Conservation (phyloP, 2,329 filamentous ascomycete genomes). For the Metarhizium robertsii region DNA sequence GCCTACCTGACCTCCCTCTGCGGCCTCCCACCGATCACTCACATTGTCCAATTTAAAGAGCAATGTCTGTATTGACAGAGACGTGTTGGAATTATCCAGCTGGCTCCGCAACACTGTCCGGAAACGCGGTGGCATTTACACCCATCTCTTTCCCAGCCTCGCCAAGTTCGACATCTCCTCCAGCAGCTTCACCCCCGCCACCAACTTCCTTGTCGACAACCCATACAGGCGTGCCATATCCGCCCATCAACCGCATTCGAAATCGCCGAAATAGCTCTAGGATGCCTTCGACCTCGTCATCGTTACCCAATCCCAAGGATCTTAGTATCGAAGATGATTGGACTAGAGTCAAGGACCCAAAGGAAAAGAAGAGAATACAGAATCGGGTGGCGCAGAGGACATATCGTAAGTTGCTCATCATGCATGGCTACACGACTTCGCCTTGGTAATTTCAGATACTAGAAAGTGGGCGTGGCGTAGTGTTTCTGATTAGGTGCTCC, state of each 20-base stretch:
- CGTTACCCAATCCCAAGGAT: slow-evolving; percentile 4
- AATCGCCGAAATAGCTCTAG: not conserved
- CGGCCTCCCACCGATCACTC: not conserved
- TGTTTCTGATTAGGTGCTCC: not conserved
- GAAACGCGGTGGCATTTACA: not conserved
- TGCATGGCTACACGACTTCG: not conserved
- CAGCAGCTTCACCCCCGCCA: not conserved
- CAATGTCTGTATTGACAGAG: not conserved
- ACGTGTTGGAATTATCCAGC: slow-evolving; percentile 2
- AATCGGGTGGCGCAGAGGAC: slow-evolving; percentile 10
- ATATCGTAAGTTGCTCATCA: slow-evolving; percentile 17
- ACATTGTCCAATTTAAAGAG: not conserved
- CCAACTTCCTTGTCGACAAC: not conserved
- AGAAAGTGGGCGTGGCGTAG: not conserved
- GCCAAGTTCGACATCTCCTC: not conserved
- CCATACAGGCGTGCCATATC: not conserved
- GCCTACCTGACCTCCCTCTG: not conserved
- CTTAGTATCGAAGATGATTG: slow-evolving; percentile 9
- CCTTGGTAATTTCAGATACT: not conserved
- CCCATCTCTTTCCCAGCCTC: slow-evolving; percentile 2
- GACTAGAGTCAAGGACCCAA: slow-evolving; percentile 8
- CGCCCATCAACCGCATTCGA: not conserved
- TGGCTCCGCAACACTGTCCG: not conserved
- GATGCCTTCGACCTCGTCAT: not conserved
- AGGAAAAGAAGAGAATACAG: slow-evolving; percentile 10